A percentile compares a stretch with the other conserved stretches of the same genome.
Conservation (phyloP, 306 rosid genomes). For the Herpetospermum pedunculosum region DNA sequence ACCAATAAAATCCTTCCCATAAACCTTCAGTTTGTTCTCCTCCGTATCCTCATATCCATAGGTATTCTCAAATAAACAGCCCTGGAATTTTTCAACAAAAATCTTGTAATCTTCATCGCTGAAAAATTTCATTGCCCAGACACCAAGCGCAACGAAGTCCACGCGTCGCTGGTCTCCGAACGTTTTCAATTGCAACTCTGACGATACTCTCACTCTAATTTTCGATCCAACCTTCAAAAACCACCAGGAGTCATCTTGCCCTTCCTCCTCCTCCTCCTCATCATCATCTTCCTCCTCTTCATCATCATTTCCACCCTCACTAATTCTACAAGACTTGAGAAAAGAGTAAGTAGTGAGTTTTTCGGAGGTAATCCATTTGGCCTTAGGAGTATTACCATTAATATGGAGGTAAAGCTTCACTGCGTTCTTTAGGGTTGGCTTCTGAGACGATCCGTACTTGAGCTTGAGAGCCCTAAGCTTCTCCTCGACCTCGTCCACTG, state of each 20-base stretch:
- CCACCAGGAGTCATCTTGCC: conserved; percentile 40
- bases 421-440: conserved; percentile 41
- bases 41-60: conserved; percentile 58
- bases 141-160: conserved; percentile 76
- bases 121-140: conserved; percentile 90
- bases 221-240: conserved; percentile 51
- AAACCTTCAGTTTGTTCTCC: conserved; percentile 60
- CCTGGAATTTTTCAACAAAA: conserved; percentile 42
- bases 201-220: conserved; percentile 39
- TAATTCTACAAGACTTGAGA: conserved; percentile 25
- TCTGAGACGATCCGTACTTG: conserved; percentile 46
- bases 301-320: conserved; percentile 6
- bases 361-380: conserved; percentile 80
- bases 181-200: conserved; percentile 56
- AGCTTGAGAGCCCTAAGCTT: conserved; percentile 75
- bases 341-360: conserved; percentile 56
- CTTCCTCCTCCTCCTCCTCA: conserved; percentile 15
- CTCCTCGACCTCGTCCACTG: conserved; percentile 68
- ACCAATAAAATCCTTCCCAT: conserved; percentile 78
- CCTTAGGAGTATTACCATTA: conserved; percentile 70
- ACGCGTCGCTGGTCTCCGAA: conserved; percentile 61
- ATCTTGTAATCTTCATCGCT: conserved; percentile 33
- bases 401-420: conserved; percentile 74
- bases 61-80: conserved; percentile 70
- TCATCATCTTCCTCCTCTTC: conserved; percentile 34